Base-by-base conservation (phyloP, 2,329 filamentous ascomycete genomes). In the Aspergillus ochraceoroseus region DNA sequence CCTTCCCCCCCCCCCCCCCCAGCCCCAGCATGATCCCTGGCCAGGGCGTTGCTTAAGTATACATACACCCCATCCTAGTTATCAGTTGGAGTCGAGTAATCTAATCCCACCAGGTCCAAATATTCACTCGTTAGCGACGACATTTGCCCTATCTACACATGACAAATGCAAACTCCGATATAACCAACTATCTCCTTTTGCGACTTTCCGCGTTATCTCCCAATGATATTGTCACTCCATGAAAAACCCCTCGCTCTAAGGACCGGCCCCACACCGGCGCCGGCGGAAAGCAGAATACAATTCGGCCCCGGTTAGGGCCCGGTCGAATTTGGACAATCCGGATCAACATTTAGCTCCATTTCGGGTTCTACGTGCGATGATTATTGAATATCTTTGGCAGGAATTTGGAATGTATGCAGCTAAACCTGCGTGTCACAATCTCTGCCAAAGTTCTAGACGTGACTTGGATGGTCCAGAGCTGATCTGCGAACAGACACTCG, bases 121-220 rank as follows among this genome's bases (percentile, higher is more conserved):
- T 30, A 20, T 17, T 42, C 53, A 53, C 56, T 32, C 57, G 55
- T 56, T 34, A 28, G 27, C 15, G 43, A 29, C 48, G 38, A 41
- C 45, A 50, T 45, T 43, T 12, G 41, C 18, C 34, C 41, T 31
- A 35, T 34, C 41, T 22, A 43, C 34, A 35, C 41, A 33, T 6
- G 7, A 9, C 19, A 20, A 26, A 39, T 38, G 30, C 30, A 31
- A 18, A 28, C 5, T 17, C 19, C n/a, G n/a, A n/a, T n/a, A n/a
- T n/a, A n/a, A n/a, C n/a, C n/a, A n/a, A n/a, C 25, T 34, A 11
- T 22, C 12, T 33, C 9, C 8, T 38, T 32, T 31, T 30, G 14
- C 30, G 13, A 20, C 14, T 30, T 30, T 11, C 1, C 7, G 2
- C 4, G 14, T 19, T 27, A 7, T 23, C 30, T 19, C 35, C 41